Evolutionary conservation across 169 alveolate genomes (phyloP), one percentile per base, ranked within the genome.

Genomic region (Pseudocohnilembus persalinus): DNA sequence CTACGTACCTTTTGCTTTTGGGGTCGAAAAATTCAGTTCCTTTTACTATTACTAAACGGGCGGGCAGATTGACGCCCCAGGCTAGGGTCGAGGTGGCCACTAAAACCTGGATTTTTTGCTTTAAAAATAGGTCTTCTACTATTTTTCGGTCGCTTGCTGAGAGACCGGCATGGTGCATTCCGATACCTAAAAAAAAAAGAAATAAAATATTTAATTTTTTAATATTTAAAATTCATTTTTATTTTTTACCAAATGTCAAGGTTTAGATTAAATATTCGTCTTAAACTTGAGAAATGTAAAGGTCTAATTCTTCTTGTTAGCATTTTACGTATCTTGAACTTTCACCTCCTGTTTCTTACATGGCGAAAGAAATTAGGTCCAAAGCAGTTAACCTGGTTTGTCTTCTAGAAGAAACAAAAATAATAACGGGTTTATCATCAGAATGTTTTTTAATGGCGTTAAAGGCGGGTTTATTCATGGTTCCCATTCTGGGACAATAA

Each of bases 361-460:
- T 80, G 65, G 87, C 91, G 79, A 89, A 35, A 73, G 90, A 95
- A 26, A 97, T 95, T 28, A 97, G 81, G 81, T 97, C 99, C 49
- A 97, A 90, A 29, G 99, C 99, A 0, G 99, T 99, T 81, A 98
- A 95, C 77, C 99, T 96, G 24, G 99, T 99, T 90, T 99, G 99
- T 81, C 99, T 93, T 90, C 99, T 95, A 24, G 99, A 96, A 0
- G 99, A 97, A 29, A 99, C 99, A 89, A 99, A 99, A 64, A 99
- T 96, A 32, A 99, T 92, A 72, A 97, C 98, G 1, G 99, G 99
- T 68, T 98, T 98, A 77, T 96, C 94, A 72, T 95, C 96, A 4
- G 99, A 94, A 90, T 98, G 99, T 76, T 96, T 91, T 84, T 92
- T 90, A 65, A 98, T 97, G 49, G 98, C 98, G 77, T 96, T 95